Conservation (phyloP, 331 rosid species). For the Saraca asoca region DNA sequence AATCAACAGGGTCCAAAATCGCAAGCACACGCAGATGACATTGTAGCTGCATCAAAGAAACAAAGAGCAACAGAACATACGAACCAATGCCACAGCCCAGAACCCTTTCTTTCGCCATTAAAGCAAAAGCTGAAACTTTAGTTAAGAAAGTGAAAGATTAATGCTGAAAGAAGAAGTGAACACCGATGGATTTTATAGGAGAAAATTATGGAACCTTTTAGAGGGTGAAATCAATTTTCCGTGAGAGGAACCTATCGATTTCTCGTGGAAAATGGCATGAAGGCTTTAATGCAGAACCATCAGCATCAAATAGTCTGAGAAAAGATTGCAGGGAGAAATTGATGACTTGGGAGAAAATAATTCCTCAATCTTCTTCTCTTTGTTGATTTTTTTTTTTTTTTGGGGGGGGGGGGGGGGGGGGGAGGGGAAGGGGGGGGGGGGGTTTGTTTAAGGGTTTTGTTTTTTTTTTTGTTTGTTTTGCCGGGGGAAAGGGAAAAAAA, state of each 20-base stretch:
- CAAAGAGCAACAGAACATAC: constrained; percentile 18
- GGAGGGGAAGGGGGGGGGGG: too few species aligned
- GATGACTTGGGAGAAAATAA: constrained; percentile 73
- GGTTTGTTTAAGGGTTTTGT: constrained; percentile 15
- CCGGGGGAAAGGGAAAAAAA: constrained; percentile 49
- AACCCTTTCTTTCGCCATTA: constrained; percentile 47
- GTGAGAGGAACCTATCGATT: constrained; percentile 42
- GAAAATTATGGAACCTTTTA: constrained; percentile 15
- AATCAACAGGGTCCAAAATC: constrained; percentile 86
- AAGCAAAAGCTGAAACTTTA: constrained; percentile 11
- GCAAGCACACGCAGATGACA: constrained; percentile 39
- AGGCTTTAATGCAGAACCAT: constrained; percentile 51
- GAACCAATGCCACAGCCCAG: constrained; percentile 11
- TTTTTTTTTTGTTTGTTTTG: constrained; percentile 56
- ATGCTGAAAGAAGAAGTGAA: constrained; percentile 16
- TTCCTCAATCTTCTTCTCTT: constrained; percentile 24
- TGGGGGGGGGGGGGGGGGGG: too few species aligned
- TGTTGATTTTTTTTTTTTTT: background rate
- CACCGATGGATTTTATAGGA: constrained; percentile 42
- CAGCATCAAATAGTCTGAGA: constrained; percentile 27
- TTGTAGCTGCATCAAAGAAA: constrained; percentile 44
- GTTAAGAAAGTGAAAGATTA: constrained; percentile 4
- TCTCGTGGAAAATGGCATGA: constrained; percentile 65
- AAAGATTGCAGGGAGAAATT: constrained; percentile 21
- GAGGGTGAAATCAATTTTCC: constrained; percentile 36